phyloP scores from a whole-genome alignment of 1,284 basidiomycete species.

The Coniferiporia sulphurascens region DNA sequence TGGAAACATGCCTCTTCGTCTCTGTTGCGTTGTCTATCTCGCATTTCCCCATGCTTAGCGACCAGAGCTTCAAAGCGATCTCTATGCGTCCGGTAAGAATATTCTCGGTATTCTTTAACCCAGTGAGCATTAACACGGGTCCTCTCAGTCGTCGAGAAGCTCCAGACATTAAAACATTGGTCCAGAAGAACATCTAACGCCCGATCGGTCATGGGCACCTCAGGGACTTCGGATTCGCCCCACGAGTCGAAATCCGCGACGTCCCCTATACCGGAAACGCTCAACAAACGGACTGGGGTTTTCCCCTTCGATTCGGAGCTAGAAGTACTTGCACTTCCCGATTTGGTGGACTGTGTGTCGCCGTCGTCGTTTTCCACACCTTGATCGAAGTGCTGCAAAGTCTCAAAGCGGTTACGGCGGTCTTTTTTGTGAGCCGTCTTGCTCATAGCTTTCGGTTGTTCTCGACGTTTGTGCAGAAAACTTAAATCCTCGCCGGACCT shows the following conservation, averaged over 20 bases:
- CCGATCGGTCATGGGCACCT: slow-evolving; percentile 32
- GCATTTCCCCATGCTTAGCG: slow-evolving; percentile 27
- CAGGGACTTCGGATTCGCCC: slow-evolving; percentile 30
- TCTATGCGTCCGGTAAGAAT: slow-evolving; percentile 30
- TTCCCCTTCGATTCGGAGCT: not conserved
- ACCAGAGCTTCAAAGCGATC: slow-evolving; percentile 35
- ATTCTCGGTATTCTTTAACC: slow-evolving; percentile 27
- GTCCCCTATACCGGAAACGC: slow-evolving; percentile 27
- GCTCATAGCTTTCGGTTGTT: not conserved
- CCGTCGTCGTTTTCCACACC: not conserved
- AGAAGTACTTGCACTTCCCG: not conserved
- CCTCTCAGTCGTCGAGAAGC: slow-evolving; percentile 39
- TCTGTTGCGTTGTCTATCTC: slow-evolving; percentile 20
- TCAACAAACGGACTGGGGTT: not conserved
- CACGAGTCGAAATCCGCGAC: slow-evolving; percentile 28
- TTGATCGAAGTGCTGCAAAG: not conserved
- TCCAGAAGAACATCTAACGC: slow-evolving; percentile 34
- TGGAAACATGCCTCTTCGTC: slow-evolving; percentile 32
- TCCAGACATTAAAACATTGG: slow-evolving; percentile 34
- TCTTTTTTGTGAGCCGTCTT: not conserved
- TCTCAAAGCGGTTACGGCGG: not conserved
- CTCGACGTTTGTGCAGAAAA: slow-evolving; percentile 28
- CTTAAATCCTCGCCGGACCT: slow-evolving; percentile 35
- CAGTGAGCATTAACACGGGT: slow-evolving; percentile 33
- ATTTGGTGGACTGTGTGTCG: not conserved